Base-by-base conservation (phyloP, 2,329 filamentous ascomycete genomes). In the Penicillium vulpinum region DNA sequence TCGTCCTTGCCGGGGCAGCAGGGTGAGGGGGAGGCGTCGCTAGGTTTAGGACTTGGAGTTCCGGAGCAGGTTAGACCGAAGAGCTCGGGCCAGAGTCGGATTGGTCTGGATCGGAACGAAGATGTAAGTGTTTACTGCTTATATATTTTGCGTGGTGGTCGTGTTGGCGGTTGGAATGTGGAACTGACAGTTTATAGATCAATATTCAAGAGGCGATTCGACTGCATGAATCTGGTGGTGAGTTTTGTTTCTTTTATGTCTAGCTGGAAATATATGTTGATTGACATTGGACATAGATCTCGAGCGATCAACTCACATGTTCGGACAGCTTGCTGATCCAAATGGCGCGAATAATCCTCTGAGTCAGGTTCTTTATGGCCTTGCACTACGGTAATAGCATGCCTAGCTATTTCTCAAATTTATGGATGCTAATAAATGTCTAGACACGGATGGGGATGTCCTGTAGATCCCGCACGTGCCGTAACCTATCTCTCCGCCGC, bases 141-240 rank as follows among this genome's bases (percentile, higher is more conserved):
- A 26, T 51, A 22, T 40, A 29, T 39, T 29, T n/a, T 46, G 2
- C 7, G n/a, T 29, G 18, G 16, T 36, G 6, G 21, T 16, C 21
- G 16, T 24, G n/a, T 18, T 18, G 38, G 10, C 36, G 13, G 26
- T 16, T 38, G 13, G 31, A 24, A 24, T 40, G 13, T 46, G 22
- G 21, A 41, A 44, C 38, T 61, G 49, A 59, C 56, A 11, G 21
- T 31, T 35, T 41, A n/a, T 49, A 77, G 75, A 55, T 70, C 57
- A 87, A 90, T 74, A 96, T 99, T 57, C 93, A 97, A 75, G 88
- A 95, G 76, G 94, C 94, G n/a, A 99, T 99, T 71, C 84, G 89
- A 59, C 81, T 97, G 62, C 94, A 99, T 73, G 94, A 99, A 76
- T 82, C 81, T 45, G 93, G 93, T 56, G 78, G 81, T 83, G 66